Percentiles rank a stretch among this genome's conserved stretches.
phyloP scores from a whole-genome alignment of 1,284 basidiomycete species.

The Cryptococcus sp. region DNA sequence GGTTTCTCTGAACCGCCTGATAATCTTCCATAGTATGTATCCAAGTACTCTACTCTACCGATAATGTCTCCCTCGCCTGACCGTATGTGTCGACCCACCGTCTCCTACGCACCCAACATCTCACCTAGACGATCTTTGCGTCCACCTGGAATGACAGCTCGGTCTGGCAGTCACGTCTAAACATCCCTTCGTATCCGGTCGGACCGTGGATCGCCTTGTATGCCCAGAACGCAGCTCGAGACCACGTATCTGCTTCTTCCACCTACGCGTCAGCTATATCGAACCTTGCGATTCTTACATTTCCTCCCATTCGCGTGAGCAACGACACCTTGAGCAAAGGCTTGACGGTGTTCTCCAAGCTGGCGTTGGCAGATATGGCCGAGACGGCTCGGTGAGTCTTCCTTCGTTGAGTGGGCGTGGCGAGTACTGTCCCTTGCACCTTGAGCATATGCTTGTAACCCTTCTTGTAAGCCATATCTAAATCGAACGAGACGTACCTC shows the following conservation, averaged over 20 bases:
- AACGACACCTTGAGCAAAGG: background rate
- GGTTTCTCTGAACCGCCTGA: no score
- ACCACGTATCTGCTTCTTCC: background rate
- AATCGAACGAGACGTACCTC: background rate
- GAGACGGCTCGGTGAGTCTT: background rate
- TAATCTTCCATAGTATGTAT: no score
- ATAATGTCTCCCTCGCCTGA: no score
- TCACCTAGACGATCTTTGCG: no score
- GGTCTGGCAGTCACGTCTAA: background rate
- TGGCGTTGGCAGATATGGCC: background rate
- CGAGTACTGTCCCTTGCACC: background rate
- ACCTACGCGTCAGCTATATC: background rate
- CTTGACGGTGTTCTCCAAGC: no score
- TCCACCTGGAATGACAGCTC: slow-evolving; percentile 14
- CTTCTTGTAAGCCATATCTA: background rate
- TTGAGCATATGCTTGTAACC: background rate
- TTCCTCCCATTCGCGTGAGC: background rate
- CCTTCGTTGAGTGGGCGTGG: background rate
- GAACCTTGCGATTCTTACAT: background rate
- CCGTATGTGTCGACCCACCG: no score
- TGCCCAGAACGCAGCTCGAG: background rate
- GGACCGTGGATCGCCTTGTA: background rate
- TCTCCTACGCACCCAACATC: no score
- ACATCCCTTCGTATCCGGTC: background rate
- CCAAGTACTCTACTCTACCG: no score